Evolutionary conservation across 495 filamentous ascomycete genomes (phyloP).

Genomic region (Tuber melanosporum): DNA sequence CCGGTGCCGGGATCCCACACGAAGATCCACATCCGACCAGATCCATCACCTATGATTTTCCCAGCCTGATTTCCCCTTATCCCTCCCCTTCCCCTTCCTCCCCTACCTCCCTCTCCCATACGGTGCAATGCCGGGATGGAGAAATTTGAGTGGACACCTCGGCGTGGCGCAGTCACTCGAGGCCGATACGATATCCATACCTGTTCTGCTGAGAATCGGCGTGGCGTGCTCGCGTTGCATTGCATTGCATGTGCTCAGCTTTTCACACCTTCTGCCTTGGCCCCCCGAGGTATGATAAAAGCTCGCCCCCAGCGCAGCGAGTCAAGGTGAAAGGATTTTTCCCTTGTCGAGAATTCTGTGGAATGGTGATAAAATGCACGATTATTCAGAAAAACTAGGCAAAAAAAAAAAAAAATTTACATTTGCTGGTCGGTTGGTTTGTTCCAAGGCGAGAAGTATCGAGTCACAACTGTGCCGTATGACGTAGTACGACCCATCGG

Average conservation of each 20-base stretch:
- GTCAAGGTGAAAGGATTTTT: background rate
- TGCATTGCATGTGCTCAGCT: background rate
- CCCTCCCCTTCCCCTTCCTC: background rate
- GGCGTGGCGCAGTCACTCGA: background rate
- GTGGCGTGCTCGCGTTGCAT: conserved; percentile 1
- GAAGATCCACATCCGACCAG: conserved; percentile 1
- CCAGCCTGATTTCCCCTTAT: background rate
- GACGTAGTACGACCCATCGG: background rate
- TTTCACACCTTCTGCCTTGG: background rate
- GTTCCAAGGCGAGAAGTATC: background rate
- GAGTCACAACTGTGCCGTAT: background rate
- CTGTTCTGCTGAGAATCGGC: conserved; percentile 1
- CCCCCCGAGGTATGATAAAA: background rate
- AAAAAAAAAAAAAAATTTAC: too few relatives aligned
- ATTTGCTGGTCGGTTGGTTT: background rate
- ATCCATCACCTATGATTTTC: background rate
- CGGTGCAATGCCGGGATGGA: background rate
- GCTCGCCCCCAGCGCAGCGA: background rate
- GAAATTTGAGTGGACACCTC: background rate
- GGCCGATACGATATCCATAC: too few relatives aligned
- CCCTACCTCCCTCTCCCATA: background rate
- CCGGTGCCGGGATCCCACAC: background rate
- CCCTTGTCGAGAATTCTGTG: background rate
- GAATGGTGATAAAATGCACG: background rate
- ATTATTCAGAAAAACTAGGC: background rate